Evolutionary conservation across 352 stramenopile species (phyloP).

Genomic region (Pythium scleroteichum): DNA sequence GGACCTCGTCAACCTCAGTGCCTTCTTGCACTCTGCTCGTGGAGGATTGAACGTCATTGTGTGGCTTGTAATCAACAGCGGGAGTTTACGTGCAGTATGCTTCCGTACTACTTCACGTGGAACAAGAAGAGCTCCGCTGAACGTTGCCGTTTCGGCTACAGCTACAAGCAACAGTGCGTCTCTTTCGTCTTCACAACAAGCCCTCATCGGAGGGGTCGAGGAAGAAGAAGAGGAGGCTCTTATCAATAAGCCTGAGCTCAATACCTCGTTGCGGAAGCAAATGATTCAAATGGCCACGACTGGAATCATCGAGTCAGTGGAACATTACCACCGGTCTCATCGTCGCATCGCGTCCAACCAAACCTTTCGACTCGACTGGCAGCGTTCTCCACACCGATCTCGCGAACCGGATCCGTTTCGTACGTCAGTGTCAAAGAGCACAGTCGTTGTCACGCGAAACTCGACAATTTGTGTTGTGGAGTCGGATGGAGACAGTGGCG

Average conservation of each 20-base stretch:
- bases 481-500: slow-evolving; percentile 39
- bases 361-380: slow-evolving; percentile 82
- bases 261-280: slow-evolving; percentile 77
- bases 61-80: slow-evolving; percentile 80
- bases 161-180: slow-evolving; percentile 8
- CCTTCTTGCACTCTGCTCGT: slow-evolving; percentile 77
- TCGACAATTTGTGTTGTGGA: slow-evolving; percentile 72
- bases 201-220: background rate
- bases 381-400: slow-evolving; percentile 54
- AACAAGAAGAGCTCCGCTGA: background rate
- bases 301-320: slow-evolving; percentile 85
- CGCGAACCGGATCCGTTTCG: slow-evolving; percentile 43
- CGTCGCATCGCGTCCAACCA: slow-evolving; percentile 73
- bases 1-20: slow-evolving; percentile 70
- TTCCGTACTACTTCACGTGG: background rate
- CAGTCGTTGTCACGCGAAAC: slow-evolving; percentile 40
- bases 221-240: slow-evolving; percentile 28
- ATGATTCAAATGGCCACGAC: slow-evolving; percentile 91
- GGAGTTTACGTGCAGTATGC: slow-evolving; percentile 51
- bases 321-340: slow-evolving; percentile 75
- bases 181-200: slow-evolving; percentile 1
- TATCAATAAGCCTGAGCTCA: slow-evolving; percentile 83
- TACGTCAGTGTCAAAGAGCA: slow-evolving; percentile 42
- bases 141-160: background rate
- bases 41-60: slow-evolving; percentile 86